Evolutionary conservation across 257 asterid genomes (phyloP), one percentile per base, ranked within the genome.

Genomic region (Penstemon davidsonii): DNA sequence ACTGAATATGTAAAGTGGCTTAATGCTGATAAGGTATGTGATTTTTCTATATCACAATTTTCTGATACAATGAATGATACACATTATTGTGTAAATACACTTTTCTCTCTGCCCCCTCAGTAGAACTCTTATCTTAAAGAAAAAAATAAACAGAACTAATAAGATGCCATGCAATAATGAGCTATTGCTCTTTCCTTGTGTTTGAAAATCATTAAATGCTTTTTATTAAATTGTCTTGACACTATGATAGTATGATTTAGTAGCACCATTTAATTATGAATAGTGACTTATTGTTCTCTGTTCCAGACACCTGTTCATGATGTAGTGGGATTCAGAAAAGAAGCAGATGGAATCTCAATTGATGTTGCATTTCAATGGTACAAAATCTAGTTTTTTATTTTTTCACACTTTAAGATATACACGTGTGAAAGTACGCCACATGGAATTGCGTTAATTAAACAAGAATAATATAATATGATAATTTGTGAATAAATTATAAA

Each of bases 291-390:
- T 43, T 33, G 62, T 73, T 76, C 64, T 73, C 60, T 83, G 72
- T 67, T 80, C 54, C 86, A 94, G 99, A 94, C 75, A 75, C 88
- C 99, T 58, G 82, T 94, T 62, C 99, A 94, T 44, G 97, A 94
- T 7, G 92, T 94, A 55, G 78, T 91, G 74, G 92, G 86, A 64
- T 94, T 91, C 82, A 84, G 84, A 72, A 91, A 85, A 78, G 85
- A 84, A 82, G 88, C 84, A 59, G 85, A 81, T 75, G 97, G 96
- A 72, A 45, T 87, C 68, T 76, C 82, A 72, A 79, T 94, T 75
- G 96, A 94, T 66, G 47, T 84, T 47, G 96, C 99, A 60, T 86
- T 94, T 67, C 99, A 94, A 77, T 94, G 99, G 99, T 94, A 87
- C 68, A 49, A 65, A 42, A 62, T 78, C 62, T 59, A 12, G 7